These are phyloP conservation scores for Adansonia gregorii DNA, from an alignment of 441 rosid species.

Conservation along the genomic window DNA sequence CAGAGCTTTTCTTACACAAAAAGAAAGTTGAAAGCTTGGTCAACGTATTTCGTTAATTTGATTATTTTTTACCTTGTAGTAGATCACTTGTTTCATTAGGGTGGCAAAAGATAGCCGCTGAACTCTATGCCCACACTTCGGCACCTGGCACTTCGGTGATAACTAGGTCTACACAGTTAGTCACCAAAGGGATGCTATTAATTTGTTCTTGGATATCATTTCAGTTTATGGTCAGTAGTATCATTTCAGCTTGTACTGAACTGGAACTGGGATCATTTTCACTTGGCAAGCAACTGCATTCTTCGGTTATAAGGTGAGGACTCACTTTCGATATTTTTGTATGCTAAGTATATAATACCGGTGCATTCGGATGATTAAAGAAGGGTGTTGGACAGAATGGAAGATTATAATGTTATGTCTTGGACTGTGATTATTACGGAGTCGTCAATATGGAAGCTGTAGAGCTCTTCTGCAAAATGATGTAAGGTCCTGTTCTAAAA, in stretches of 20 bases:
- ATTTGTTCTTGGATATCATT: conserved; percentile 50
- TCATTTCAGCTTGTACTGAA: conserved; percentile 46
- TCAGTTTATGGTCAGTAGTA: conserved; percentile 47
- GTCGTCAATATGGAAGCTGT: conserved; percentile 43
- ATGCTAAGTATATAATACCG: conserved; percentile 51
- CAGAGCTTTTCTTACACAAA: too few relatives aligned
- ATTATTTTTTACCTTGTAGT: too few relatives aligned
- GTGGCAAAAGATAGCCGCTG: conserved; percentile 29
- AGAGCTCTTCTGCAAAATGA: conserved; percentile 51
- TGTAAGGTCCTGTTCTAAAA: conserved; percentile 40
- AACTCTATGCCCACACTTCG: too few relatives aligned
- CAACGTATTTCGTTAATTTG: too few relatives aligned
- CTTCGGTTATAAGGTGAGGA: conserved; percentile 44
- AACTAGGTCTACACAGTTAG: conserved; percentile 49
- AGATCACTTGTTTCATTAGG: too few relatives aligned
- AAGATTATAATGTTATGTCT: conserved; percentile 57
- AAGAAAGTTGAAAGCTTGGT: too few relatives aligned
- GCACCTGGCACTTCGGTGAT: conserved; percentile 45
- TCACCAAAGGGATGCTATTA: conserved; percentile 42
- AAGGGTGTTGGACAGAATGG: conserved; percentile 61
- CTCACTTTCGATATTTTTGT: conserved; percentile 52
- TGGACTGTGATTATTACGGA: conserved; percentile 59
- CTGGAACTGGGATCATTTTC: conserved; percentile 33
- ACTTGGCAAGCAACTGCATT: conserved; percentile 58
- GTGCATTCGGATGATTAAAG: conserved; percentile 47